These are phyloP conservation scores for Suhomyces emberorum DNA, from an alignment of 805 yeast species.

Conservation along the genomic window DNA sequence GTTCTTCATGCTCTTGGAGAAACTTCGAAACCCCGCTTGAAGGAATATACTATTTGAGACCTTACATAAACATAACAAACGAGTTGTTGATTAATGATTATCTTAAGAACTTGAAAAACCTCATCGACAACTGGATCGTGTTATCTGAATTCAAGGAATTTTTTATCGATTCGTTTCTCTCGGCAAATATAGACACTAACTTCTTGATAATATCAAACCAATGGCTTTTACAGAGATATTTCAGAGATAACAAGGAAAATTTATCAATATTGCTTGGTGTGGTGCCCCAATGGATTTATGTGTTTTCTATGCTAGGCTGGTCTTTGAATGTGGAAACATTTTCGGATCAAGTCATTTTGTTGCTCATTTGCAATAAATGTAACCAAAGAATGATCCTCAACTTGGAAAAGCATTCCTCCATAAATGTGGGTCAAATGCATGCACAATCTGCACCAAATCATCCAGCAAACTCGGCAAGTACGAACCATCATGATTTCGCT, in stretches of 20 bases:
- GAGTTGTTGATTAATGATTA: conserved; percentile 27
- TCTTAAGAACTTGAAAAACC: conserved; percentile 23
- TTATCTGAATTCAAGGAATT: conserved; percentile 11
- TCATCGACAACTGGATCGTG: conserved; percentile 23
- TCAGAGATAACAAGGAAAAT: conserved; percentile 36
- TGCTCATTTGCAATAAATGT: conserved; percentile 36
- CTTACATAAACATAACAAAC: conserved; percentile 28
- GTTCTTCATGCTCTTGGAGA: conserved; percentile 35
- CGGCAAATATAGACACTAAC: conserved; percentile 2
- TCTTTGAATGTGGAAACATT: conserved; percentile 29
- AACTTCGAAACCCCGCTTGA: conserved; percentile 30
- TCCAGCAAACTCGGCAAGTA: conserved; percentile 1
- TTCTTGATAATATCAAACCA: conserved; percentile 26
- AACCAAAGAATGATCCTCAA: conserved; percentile 33
- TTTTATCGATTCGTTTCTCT: conserved; percentile 6
- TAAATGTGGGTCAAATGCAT: neutral
- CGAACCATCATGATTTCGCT: neutral
- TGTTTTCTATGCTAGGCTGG: conserved; percentile 40
- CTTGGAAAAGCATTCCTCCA: conserved; percentile 6
- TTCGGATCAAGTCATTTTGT: conserved; percentile 22
- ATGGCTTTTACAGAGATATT: conserved; percentile 31
- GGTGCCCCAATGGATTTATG: conserved; percentile 32
- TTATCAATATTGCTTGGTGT: conserved; percentile 17
- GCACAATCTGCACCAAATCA: conserved; percentile 4
- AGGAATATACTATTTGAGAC: conserved; percentile 34